Conservation (phyloP, 2,329 filamentous ascomycete species). For the Alternaria postmessia region DNA sequence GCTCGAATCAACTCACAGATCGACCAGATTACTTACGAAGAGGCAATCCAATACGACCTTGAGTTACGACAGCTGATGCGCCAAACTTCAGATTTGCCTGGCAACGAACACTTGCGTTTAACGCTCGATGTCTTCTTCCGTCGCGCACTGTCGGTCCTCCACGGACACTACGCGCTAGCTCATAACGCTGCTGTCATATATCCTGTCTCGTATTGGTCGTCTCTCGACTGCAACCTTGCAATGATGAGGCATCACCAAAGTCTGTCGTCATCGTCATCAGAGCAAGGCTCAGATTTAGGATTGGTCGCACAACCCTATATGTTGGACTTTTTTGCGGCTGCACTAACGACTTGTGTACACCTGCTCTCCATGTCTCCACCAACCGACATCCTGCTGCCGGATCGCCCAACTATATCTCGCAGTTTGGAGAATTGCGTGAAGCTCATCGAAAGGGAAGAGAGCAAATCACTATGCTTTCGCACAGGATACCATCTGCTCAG, state of each 20-base stretch:
- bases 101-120: background rate
- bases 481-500: constrained; percentile 22
- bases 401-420: constrained; percentile 15
- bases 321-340: constrained; percentile 32
- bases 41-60: background rate
- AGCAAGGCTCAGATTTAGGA: constrained; percentile 6
- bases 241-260: background rate
- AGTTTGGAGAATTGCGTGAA: constrained; percentile 24
- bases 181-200: background rate
- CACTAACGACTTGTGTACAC: constrained; percentile 29
- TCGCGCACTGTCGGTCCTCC: background rate
- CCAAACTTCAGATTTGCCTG: background rate
- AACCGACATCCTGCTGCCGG: background rate
- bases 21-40: background rate
- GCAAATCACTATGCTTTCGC: constrained; percentile 24
- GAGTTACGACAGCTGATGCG: background rate
- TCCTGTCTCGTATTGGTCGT: background rate
- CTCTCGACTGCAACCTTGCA: background rate
- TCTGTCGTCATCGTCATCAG: background rate
- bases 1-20: background rate
- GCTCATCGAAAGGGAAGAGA: constrained; percentile 24
- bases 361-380: background rate
- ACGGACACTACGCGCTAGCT: background rate
- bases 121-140: background rate
- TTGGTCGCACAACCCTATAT: constrained; percentile 31